These are phyloP conservation scores for Anaeramoeba flamelloides DNA, from an alignment of 78 protist genomes.

Conservation along the genomic window DNA sequence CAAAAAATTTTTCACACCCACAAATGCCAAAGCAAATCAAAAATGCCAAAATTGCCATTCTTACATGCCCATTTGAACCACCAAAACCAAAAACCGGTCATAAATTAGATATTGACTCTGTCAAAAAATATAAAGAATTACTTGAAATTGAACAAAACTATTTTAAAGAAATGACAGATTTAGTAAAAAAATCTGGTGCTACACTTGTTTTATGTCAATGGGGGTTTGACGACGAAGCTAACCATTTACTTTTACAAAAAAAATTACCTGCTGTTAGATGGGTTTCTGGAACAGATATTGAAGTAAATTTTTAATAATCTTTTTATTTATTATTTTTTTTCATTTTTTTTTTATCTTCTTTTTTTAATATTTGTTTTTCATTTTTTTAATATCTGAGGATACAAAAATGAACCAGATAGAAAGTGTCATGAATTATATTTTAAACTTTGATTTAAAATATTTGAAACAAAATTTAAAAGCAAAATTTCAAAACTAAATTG, in stretches of 20 bases:
- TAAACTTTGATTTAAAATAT: too few species aligned
- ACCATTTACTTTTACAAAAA: conserved; percentile 85
- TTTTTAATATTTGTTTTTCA: too few species aligned
- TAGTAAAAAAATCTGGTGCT: conserved; percentile 82
- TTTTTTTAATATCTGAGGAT: too few species aligned
- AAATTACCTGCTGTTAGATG: conserved; percentile 95
- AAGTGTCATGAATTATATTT: too few species aligned
- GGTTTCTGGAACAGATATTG: conserved; percentile 98
- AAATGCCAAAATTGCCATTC: conserved; percentile 85
- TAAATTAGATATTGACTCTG: conserved; percentile 47
- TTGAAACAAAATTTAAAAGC: too few species aligned
- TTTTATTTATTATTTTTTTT: too few species aligned
- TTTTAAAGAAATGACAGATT: too few species aligned
- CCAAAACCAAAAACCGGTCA: conserved; percentile 99
- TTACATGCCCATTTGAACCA: conserved; percentile 98
- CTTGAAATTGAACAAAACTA: conserved; percentile 66
- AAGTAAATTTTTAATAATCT: too few species aligned
- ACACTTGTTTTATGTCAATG: conserved; percentile 84
- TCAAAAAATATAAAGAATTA: conserved; percentile 59
- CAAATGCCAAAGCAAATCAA: conserved; percentile 56
- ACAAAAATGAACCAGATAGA: too few species aligned
- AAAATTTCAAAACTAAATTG: too few species aligned
- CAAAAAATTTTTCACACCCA: conserved; percentile 83
- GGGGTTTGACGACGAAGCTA: conserved; percentile 99
- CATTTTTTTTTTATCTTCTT: too few species aligned